A percentile compares a stretch with the other conserved stretches of the same genome.
Conservation (phyloP, 805 yeast genomes). For the Saturnispora gosingensis region DNA sequence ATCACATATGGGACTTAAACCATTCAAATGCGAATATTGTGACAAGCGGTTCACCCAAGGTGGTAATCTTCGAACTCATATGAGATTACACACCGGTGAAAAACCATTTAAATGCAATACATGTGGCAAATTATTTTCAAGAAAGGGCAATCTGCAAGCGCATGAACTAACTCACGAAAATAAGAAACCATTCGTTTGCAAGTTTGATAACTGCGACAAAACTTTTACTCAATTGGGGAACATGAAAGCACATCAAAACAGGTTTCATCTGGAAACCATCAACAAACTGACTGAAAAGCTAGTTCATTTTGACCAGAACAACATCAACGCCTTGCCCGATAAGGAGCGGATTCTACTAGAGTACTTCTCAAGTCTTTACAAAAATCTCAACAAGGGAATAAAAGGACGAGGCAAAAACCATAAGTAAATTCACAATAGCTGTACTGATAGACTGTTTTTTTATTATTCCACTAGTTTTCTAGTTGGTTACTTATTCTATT, state of each 20-base stretch:
- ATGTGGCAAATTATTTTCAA: constrained; percentile 70
- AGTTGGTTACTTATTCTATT: background rate
- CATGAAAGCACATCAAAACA: constrained; percentile 87
- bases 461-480: background rate
- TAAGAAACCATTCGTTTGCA: constrained; percentile 69
- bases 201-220: constrained; percentile 72
- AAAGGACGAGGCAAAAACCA: constrained; percentile 70
- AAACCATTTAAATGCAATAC: constrained; percentile 76
- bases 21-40: constrained; percentile 72
- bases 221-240: constrained; percentile 88
- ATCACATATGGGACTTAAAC: constrained; percentile 80
- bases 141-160: constrained; percentile 88
- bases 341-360: constrained; percentile 61
- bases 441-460: background rate
- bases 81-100: constrained; percentile 84
- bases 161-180: constrained; percentile 77
- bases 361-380: constrained; percentile 75
- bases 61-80: constrained; percentile 80
- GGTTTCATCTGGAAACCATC: constrained; percentile 71
- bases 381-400: constrained; percentile 84
- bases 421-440: background rate
- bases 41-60: constrained; percentile 82
- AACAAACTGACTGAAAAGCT: constrained; percentile 55
- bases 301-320: constrained; percentile 45
- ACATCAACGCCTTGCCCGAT: constrained; percentile 39